Conservation (phyloP, 2,329 filamentous ascomycete genomes). For the Nakataea oryzae region DNA sequence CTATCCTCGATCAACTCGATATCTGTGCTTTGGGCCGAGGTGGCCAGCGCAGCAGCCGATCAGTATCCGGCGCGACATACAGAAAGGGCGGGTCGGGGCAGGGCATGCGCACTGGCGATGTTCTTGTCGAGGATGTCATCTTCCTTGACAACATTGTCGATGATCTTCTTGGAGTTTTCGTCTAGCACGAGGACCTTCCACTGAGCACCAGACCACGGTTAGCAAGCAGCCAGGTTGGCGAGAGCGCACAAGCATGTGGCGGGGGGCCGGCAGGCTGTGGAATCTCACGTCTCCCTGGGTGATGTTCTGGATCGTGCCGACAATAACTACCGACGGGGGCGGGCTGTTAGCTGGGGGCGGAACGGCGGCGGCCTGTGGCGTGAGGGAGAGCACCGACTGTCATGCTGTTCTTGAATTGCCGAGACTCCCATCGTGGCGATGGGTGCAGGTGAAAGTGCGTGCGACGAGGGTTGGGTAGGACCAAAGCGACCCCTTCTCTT, state of each 20-base stretch:
- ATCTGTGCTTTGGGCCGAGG: conserved; percentile 41
- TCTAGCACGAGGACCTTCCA: conserved; percentile 97
- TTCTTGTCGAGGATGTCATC: conserved; percentile 97
- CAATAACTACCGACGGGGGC: conserved; percentile 44
- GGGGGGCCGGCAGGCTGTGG: not conserved
- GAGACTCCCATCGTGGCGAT: conserved; percentile 66
- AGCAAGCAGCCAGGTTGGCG: not conserved
- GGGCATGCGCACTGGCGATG: conserved; percentile 65
- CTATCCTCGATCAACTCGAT: conserved; percentile 89
- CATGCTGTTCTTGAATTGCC: conserved; percentile 74
- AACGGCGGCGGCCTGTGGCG: not conserved
- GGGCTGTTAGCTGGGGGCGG: not conserved
- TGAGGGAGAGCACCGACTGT: conserved; percentile 39
- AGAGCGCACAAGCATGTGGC: not conserved
- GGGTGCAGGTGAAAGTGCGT: conserved; percentile 4
- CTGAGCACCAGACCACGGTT: conserved; percentile 30
- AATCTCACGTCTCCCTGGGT: conserved; percentile 67
- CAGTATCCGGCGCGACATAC: not conserved
- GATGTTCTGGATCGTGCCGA: conserved; percentile 65
- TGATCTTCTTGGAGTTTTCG: conserved; percentile 68
- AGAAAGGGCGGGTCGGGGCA: not conserved
- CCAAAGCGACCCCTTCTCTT: not conserved
- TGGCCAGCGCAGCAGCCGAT: not conserved
- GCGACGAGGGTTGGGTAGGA: not conserved
- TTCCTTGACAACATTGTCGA: conserved; percentile 86